phyloP scores from a whole-genome alignment of 495 filamentous ascomycete genomes.

The Penicillium canariense region DNA sequence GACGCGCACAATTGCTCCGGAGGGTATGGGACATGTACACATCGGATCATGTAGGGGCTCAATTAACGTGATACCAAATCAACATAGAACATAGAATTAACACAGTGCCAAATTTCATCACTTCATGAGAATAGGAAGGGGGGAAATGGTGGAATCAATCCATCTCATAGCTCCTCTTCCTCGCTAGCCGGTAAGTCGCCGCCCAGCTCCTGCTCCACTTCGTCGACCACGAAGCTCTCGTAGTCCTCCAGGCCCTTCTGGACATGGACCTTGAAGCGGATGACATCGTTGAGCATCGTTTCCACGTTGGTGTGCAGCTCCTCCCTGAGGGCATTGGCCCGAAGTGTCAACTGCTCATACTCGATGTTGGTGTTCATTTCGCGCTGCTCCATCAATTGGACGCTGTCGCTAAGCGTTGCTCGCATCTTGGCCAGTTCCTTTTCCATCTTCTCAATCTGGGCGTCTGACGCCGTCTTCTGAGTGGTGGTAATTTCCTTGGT shows the following conservation, averaged over 20 bases:
- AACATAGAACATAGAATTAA: slow-evolving; percentile 2
- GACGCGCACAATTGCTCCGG: slow-evolving; percentile 2
- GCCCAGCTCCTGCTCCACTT: slow-evolving; percentile 79
- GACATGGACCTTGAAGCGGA: slow-evolving; percentile 97
- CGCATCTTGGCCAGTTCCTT: slow-evolving; percentile 94
- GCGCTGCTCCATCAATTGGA: slow-evolving; percentile 89
- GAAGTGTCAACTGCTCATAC: slow-evolving; percentile 87
- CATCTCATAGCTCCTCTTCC: slow-evolving; percentile 35
- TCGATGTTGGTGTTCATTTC: slow-evolving; percentile 97
- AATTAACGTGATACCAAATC: slow-evolving; percentile 21
- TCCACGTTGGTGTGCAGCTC: slow-evolving; percentile 95
- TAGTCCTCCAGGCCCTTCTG: slow-evolving; percentile 90
- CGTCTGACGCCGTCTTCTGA: slow-evolving; percentile 81
- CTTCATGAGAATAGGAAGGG: slow-evolving; percentile 16
- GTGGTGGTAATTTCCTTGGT: slow-evolving; percentile 85
- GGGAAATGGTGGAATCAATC: not conserved
- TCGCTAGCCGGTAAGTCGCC: slow-evolving; percentile 36
- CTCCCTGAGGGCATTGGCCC: slow-evolving; percentile 80
- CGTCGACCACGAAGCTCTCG: slow-evolving; percentile 85
- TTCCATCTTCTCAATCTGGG: slow-evolving; percentile 97
- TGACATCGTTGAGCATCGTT: slow-evolving; percentile 92
- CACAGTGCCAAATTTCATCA: slow-evolving; percentile 7
- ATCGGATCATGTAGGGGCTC: slow-evolving; percentile 4
- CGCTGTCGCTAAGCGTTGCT: slow-evolving; percentile 75
- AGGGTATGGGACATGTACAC: slow-evolving; percentile 8